Conservation (phyloP, 805 yeast species). For the Candida lessepsii region DNA sequence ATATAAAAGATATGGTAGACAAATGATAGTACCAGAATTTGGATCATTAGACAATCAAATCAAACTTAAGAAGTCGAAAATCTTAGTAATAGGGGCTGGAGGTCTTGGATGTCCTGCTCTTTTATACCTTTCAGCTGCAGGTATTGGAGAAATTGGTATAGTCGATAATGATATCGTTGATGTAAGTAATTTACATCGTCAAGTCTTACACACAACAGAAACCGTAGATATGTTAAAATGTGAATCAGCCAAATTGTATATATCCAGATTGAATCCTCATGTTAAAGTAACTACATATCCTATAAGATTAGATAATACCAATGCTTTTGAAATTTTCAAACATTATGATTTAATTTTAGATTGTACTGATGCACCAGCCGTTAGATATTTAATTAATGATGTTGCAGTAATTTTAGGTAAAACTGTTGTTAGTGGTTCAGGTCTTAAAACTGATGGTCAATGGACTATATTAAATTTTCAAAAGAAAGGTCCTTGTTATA, state of each 20-base stretch:
- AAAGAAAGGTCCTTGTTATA: slow-evolving; percentile 80
- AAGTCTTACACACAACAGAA: slow-evolving; percentile 70
- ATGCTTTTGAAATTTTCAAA: slow-evolving; percentile 63
- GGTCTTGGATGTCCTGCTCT: slow-evolving; percentile 94
- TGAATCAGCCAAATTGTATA: slow-evolving; percentile 66
- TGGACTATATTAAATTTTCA: slow-evolving; percentile 67
- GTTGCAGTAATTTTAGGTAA: slow-evolving; percentile 65
- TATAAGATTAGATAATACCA: slow-evolving; percentile 47
- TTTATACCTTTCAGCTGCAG: slow-evolving; percentile 81
- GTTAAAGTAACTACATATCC: slow-evolving; percentile 56
- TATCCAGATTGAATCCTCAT: slow-evolving; percentile 63
- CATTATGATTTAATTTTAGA: slow-evolving; percentile 78
- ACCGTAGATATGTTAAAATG: slow-evolving; percentile 71
- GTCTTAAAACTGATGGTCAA: slow-evolving; percentile 90
- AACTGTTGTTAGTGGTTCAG: slow-evolving; percentile 88
- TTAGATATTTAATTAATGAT: slow-evolving; percentile 85
- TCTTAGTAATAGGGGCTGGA: slow-evolving; percentile 91
- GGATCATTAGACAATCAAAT: slow-evolving; percentile 55
- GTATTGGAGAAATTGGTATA: slow-evolving; percentile 81
- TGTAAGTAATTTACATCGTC: slow-evolving; percentile 83
- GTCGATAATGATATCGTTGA: slow-evolving; percentile 88
- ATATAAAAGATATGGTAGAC: slow-evolving; percentile 85
- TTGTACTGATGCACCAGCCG: slow-evolving; percentile 91
- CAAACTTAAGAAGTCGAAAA: slow-evolving; percentile 52
- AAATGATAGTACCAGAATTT: slow-evolving; percentile 86